A percentile compares a stretch with the other conserved stretches of the same genome.
phyloP scores from a whole-genome alignment of 352 stramenopile species.

The Achlya hypogyna region DNA sequence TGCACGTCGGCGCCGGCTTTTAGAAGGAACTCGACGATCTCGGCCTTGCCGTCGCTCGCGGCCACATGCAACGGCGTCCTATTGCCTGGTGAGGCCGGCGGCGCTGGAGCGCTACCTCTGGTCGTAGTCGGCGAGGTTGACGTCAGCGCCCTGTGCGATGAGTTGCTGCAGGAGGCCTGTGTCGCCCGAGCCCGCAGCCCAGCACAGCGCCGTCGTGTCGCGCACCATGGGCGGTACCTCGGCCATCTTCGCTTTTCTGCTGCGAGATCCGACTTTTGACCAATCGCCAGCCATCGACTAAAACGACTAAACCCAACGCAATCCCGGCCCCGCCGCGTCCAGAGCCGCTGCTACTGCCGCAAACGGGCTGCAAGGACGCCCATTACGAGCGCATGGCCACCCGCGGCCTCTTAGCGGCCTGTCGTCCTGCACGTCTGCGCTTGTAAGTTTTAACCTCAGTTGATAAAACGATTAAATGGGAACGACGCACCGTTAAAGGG shows the following conservation, averaged over 20 bases:
- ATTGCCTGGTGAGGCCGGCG: background rate
- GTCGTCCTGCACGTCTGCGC: no score
- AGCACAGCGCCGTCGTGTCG: slow-evolving; percentile 56
- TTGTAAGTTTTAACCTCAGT: no score
- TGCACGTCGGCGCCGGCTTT: slow-evolving; percentile 43
- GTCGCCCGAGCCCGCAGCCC: slow-evolving; percentile 54
- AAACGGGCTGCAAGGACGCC: no score
- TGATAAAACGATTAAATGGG: no score
- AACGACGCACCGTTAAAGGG: no score
- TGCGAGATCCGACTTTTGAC: no score
- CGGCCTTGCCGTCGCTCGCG: slow-evolving; percentile 47
- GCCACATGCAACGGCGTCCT: slow-evolving; percentile 74
- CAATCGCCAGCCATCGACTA: no score
- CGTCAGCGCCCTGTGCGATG: slow-evolving; percentile 48
- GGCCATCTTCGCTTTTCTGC: background rate
- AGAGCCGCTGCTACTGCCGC: no score
- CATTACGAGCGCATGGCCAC: no score
- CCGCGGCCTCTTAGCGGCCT: no score
- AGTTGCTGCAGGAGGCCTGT: slow-evolving; percentile 48
- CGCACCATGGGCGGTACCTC: slow-evolving; percentile 8
- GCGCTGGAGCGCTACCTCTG: slow-evolving; percentile 32
- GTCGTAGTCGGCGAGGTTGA: slow-evolving; percentile 71
- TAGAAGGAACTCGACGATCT: slow-evolving; percentile 53
- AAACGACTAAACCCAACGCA: no score
- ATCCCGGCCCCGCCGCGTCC: no score